Evolutionary conservation across 805 yeast species (phyloP).

Genomic region (Starmerella bacillaris): DNA sequence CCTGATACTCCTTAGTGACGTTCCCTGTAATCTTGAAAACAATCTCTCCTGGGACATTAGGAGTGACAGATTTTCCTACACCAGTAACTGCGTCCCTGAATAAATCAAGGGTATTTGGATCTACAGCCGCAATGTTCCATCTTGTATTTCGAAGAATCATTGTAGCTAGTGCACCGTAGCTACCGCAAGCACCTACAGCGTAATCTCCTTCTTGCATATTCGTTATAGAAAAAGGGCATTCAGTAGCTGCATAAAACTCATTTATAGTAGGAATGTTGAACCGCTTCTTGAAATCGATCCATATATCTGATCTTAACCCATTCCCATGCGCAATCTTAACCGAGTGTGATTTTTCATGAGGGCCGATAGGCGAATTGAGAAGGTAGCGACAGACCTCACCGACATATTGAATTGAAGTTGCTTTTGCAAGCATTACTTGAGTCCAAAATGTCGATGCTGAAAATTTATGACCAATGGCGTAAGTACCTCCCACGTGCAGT

Average conservation of each 20-base stretch:
- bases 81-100: constrained; percentile 55
- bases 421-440: constrained; percentile 49
- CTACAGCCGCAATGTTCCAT: constrained; percentile 45
- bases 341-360: constrained; percentile 40
- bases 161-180: constrained; percentile 35
- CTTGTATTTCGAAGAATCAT: constrained; percentile 35
- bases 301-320: constrained; percentile 76
- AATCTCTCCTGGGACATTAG: constrained; percentile 71
- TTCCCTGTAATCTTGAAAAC: constrained; percentile 55
- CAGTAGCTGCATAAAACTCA: constrained; percentile 88
- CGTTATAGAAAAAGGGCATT: constrained; percentile 76
- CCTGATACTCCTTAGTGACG: constrained; percentile 67
- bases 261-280: constrained; percentile 62
- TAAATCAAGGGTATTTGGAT: constrained; percentile 55
- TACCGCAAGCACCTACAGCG: constrained; percentile 80
- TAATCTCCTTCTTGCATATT: constrained; percentile 56
- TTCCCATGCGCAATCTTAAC: constrained; percentile 71
- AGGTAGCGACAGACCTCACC: constrained; percentile 89
- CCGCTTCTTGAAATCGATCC: constrained; percentile 62
- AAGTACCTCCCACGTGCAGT: constrained; percentile 48
- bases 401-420: constrained; percentile 80
- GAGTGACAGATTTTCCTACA: constrained; percentile 34
- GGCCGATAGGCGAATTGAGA: constrained; percentile 43
- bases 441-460: constrained; percentile 79
- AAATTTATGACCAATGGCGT: constrained; percentile 63